Conservation (phyloP, 768 basidiomycete genomes). For the Phanerodontia chrysosporium region DNA sequence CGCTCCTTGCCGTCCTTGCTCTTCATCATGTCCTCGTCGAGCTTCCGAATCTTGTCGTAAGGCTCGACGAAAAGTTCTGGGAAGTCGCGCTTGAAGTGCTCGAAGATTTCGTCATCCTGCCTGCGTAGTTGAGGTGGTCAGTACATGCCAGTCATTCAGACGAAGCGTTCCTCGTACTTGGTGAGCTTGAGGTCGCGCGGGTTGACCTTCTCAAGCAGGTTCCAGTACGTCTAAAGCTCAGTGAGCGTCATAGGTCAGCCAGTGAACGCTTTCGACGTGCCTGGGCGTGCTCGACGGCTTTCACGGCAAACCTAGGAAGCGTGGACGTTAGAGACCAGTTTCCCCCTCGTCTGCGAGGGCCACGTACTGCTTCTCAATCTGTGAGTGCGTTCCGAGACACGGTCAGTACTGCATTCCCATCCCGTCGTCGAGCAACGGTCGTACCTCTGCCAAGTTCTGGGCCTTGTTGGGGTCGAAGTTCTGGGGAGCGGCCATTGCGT, state of each 20-base stretch:
- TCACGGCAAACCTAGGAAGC: constrained; percentile 73
- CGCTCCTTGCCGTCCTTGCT: constrained; percentile 78
- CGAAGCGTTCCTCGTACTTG: constrained; percentile 45
- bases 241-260: not conserved
- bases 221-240: constrained; percentile 81
- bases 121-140: not conserved
- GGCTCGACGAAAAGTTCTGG: constrained; percentile 58
- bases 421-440: constrained; percentile 14
- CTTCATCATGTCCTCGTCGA: constrained; percentile 95
- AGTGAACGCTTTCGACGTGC: constrained; percentile 39
- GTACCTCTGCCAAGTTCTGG: constrained; percentile 87
- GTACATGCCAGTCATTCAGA: not conserved
- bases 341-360: not conserved
- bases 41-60: constrained; percentile 40
- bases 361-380: constrained; percentile 96
- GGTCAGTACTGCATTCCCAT: not conserved
- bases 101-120: constrained; percentile 87
- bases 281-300: constrained; percentile 95
- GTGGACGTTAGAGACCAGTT: constrained; percentile 10
- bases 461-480: constrained; percentile 86
- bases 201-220: constrained; percentile 75
- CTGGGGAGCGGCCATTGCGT: constrained; percentile 34
- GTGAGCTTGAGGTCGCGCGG: constrained; percentile 79
- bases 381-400: constrained; percentile 12
- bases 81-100: constrained; percentile 70